Conservation (phyloP, 2,329 filamentous ascomycete genomes). For the Herpotrichia juniperi region DNA sequence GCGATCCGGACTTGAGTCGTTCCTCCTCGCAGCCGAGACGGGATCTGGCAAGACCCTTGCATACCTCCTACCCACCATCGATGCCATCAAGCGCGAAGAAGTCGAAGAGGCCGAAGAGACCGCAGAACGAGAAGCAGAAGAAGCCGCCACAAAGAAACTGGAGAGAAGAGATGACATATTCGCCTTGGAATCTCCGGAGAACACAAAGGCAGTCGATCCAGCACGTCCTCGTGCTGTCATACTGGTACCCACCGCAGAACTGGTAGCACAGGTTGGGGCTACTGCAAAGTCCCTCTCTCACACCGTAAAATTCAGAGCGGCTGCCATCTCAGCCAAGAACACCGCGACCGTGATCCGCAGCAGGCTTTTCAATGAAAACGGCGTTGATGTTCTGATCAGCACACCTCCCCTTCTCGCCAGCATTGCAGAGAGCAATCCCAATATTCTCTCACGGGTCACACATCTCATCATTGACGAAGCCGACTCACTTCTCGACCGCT, state of each 20-base stretch:
- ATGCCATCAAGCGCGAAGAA: conserved; percentile 79
- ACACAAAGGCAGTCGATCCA: conserved; percentile 68
- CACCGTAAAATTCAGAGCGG: conserved; percentile 83
- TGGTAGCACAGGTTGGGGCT: conserved; percentile 83
- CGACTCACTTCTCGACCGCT: conserved; percentile 92
- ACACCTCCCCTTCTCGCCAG: conserved; percentile 90
- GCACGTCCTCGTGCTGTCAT: conserved; percentile 84
- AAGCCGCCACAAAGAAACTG: conserved; percentile 37
- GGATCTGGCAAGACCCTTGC: conserved; percentile 96
- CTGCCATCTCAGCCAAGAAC: conserved; percentile 79
- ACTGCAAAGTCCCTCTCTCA: conserved; percentile 86
- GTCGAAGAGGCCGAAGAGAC: conserved; percentile 64
- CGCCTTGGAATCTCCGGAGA: conserved; percentile 63
- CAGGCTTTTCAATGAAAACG: conserved; percentile 78
- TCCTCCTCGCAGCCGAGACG: conserved; percentile 91
- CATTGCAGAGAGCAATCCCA: conserved; percentile 87
- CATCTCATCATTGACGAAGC: conserved; percentile 94
- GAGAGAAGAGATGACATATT: conserved; percentile 57
- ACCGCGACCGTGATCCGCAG: conserved; percentile 80
- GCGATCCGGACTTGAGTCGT: conserved; percentile 62
- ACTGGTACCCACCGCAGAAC: conserved; percentile 88
- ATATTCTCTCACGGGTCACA: conserved; percentile 87
- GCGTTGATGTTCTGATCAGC: conserved; percentile 83
- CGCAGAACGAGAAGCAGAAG: conserved; percentile 58
- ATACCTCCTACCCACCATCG: conserved; percentile 83